These are phyloP conservation scores for Penicillium fimorum DNA, from an alignment of 495 filamentous ascomycete species.

Conservation along the genomic window DNA sequence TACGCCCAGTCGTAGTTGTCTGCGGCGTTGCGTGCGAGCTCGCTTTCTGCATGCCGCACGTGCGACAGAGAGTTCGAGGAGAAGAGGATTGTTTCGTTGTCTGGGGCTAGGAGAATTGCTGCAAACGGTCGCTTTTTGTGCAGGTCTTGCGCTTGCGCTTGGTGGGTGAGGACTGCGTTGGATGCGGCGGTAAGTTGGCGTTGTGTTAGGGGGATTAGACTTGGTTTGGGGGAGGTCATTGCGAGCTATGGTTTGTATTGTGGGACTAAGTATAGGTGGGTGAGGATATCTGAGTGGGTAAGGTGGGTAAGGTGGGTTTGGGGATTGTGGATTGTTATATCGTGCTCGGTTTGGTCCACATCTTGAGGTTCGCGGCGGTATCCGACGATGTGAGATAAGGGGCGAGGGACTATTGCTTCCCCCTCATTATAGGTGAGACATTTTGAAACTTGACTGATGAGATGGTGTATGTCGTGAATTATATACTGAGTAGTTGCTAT, in stretches of 20 bases:
- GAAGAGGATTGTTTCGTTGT: constrained; percentile 48
- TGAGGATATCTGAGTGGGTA: neutral
- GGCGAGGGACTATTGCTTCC: constrained; percentile 8
- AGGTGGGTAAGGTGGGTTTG: constrained; percentile 5
- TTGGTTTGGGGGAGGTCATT: neutral
- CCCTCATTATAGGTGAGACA: constrained; percentile 10
- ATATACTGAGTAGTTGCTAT: constrained; percentile 2
- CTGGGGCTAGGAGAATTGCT: constrained; percentile 47
- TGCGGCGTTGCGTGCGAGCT: constrained; percentile 51
- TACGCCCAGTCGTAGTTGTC: constrained; percentile 50
- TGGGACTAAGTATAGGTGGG: neutral
- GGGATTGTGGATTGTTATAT: neutral
- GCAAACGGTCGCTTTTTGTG: constrained; percentile 50
- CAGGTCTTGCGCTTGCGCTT: constrained; percentile 39
- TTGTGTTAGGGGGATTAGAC: constrained; percentile 13
- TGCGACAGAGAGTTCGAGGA: constrained; percentile 52
- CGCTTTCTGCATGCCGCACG: constrained; percentile 55
- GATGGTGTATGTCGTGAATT: constrained; percentile 2
- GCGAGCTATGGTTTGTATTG: neutral
- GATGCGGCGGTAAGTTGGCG: constrained; percentile 37
- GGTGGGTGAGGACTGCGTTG: constrained; percentile 38
- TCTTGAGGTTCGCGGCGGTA: constrained; percentile 14
- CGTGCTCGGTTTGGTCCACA: neutral
- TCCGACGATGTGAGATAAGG: constrained; percentile 18
- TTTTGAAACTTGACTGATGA: neutral